phyloP scores from a whole-genome alignment of 2,329 filamentous ascomycete genomes.

The Pochonia chlamydosporia region DNA sequence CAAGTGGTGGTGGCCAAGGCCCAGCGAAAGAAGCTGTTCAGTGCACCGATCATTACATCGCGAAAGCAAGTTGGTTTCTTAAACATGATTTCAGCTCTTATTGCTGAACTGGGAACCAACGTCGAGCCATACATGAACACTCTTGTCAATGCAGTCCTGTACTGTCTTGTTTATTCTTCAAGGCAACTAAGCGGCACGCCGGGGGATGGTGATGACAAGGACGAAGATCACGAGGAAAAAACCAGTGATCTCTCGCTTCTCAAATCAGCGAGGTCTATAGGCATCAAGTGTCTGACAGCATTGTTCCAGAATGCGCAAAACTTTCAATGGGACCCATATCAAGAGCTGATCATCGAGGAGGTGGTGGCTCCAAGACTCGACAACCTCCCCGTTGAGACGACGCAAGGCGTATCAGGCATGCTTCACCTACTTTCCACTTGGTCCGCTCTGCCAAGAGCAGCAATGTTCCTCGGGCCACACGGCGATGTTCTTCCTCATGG shows the following conservation, averaged over 20 bases:
- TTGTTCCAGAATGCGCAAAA: conserved; percentile 69
- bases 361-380: conserved; percentile 71
- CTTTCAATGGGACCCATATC: conserved; percentile 68
- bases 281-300: conserved; percentile 76
- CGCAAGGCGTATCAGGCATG: conserved; percentile 80
- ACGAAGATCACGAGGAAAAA: conserved; percentile 37
- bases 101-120: conserved; percentile 74
- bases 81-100: conserved; percentile 84
- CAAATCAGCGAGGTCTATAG: conserved; percentile 61
- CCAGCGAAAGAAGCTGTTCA: conserved; percentile 47
- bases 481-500: conserved; percentile 43
- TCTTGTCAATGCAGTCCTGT: conserved; percentile 72
- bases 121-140: conserved; percentile 61
- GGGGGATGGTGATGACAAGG: conserved; percentile 27
- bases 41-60: conserved; percentile 53
- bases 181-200: conserved; percentile 44
- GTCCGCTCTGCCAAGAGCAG: conserved; percentile 62
- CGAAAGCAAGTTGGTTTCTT: conserved; percentile 87
- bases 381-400: conserved; percentile 76
- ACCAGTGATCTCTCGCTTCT: conserved; percentile 51
- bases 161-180: conserved; percentile 70
- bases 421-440: conserved; percentile 78
- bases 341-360: conserved; percentile 65
- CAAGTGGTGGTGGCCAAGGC: conserved; percentile 46
- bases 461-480: conserved; percentile 55